Base-by-base conservation (phyloP, 805 yeast genomes). In the Torulaspora microellipsoides region DNA sequence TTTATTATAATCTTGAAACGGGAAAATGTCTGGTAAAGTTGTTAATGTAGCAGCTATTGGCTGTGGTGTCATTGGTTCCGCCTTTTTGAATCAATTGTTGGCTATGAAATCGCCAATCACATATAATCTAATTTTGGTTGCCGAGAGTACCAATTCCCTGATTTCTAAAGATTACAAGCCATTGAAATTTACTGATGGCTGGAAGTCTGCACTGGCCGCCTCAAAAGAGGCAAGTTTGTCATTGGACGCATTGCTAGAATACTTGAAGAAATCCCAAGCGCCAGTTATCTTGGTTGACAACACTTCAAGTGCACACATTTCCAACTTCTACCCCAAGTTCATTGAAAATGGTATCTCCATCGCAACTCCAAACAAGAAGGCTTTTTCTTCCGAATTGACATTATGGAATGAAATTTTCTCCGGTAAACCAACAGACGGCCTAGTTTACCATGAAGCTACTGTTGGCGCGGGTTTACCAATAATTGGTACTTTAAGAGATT, bases 391-490 rank as follows among this genome's bases (percentile, higher is more conserved):
- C 34, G 83, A 79, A 43, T 67, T 85, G 49, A 65, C 70, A 17
- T 68, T 81, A 10, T 93, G 98, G 97, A 77, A 86, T 44, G 73
- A 76, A 40, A 79, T 93, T 43, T 86, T 86, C 57, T 76, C 84
- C 29, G 74, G 72, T 31, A 67, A 70, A 31, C 73, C 76, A 36
- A 70, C 72, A 30, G 72, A 76, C 36, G 81, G 81, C 38, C 73
- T 91, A 51, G 95, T 89, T 35, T 91, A 89, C 74, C 99, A 93
- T 62, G 99, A 93, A 74, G 95, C 99, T 39, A 88, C 97, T 7
- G 98, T 93, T 46, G 98, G 98, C 62, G 99, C 99, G 34, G 99
- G 98, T 45, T 76, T 93, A 65, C 99, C 99, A 47, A 80, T 93
- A 49, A 82, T 93, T 57, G 83, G 88, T 37, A 85, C 96, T 40